phyloP scores from a whole-genome alignment of 169 alveolate genomes.

The Cystoisospora suis region DNA sequence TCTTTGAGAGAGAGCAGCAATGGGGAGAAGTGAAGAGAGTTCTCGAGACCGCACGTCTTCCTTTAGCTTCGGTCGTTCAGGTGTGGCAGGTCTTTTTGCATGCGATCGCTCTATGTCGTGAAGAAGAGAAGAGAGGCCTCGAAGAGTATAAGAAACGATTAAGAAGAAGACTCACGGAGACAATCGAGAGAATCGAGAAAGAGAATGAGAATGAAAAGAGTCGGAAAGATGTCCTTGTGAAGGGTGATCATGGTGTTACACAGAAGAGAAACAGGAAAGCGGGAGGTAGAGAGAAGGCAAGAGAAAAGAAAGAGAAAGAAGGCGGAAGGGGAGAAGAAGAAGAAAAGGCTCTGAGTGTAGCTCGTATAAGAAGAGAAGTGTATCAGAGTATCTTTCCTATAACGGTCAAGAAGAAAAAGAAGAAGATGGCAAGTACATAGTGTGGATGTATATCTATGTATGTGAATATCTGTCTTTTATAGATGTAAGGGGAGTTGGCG shows the following conservation, averaged over 20 bases:
- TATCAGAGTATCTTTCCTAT: conserved; percentile 14
- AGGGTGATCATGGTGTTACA: not conserved
- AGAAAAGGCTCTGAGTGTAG: too few species aligned
- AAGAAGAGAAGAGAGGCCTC: not conserved
- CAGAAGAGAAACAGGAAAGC: not conserved
- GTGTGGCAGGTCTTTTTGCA: not conserved
- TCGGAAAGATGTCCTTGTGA: not conserved
- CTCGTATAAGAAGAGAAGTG: not conserved
- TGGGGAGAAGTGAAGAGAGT: not conserved
- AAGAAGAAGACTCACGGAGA: not conserved
- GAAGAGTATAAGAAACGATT: not conserved
- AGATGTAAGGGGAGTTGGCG: not conserved
- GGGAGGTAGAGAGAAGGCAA: not conserved
- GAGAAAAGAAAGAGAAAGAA: not conserved
- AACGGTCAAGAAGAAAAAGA: not conserved
- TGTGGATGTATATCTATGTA: not conserved
- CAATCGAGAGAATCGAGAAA: not conserved
- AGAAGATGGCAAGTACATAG: not conserved
- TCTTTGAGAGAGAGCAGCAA: not conserved
- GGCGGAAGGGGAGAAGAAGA: too few species aligned
- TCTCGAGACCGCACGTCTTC: not conserved
- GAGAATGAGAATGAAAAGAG: too few species aligned
- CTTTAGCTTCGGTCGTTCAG: conserved; percentile 10
- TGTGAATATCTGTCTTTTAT: not conserved
- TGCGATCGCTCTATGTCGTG: not conserved